A percentile compares a stretch with the other conserved stretches of the same genome.
These are phyloP conservation scores for Gaeumannomyces sp. DNA, from an alignment of 2,329 filamentous ascomycete genomes.

Conservation along the genomic window DNA sequence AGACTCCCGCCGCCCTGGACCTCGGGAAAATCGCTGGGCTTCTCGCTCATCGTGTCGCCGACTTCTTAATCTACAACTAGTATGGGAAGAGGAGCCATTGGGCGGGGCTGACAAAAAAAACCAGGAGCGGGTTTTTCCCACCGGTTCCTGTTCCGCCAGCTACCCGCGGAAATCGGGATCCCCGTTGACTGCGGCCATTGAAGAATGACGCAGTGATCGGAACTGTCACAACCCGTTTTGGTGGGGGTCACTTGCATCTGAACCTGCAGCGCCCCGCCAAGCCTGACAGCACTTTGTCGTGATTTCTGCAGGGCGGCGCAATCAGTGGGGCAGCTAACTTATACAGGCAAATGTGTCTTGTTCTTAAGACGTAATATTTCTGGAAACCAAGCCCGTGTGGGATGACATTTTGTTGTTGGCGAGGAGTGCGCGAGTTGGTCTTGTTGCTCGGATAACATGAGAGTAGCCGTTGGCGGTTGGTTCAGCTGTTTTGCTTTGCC, in stretches of 20 bases:
- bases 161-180: not conserved
- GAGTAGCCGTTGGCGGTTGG: no score
- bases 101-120: not conserved
- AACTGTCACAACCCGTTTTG: not conserved
- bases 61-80: not conserved
- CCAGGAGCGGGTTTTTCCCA: not conserved
- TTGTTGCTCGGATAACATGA: no score
- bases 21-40: constrained; percentile 56
- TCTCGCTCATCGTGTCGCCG: not conserved
- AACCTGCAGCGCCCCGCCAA: not conserved
- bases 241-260: not conserved
- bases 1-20: constrained; percentile 88
- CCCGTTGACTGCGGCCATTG: not conserved
- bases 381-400: no score
- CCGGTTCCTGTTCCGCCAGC: no score
- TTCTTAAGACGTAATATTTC: no score
- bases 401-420: no score
- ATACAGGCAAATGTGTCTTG: no score
- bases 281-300: not conserved
- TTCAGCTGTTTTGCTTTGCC: no score
- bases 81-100: not conserved
- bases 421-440: no score
- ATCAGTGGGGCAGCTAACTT: not conserved
- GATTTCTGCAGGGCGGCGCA: not conserved
- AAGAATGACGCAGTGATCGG: not conserved